Percentiles rank a stretch among this genome's conserved stretches.
phyloP scores from a whole-genome alignment of 139 green algal genomes.

The Spirogloea muscicola region DNA sequence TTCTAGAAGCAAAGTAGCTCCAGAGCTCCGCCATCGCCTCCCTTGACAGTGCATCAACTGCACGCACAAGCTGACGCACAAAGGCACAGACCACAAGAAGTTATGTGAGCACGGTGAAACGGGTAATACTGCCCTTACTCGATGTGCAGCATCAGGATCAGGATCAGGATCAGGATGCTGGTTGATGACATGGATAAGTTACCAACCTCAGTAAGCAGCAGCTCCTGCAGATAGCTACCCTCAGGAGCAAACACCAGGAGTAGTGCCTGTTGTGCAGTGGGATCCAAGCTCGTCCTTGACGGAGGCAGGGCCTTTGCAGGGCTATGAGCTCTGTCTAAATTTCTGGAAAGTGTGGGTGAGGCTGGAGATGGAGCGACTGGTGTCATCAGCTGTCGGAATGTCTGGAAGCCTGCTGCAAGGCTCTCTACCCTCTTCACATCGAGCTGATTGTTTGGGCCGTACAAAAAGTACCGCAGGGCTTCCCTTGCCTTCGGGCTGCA shows the following conservation, averaged over 20 bases:
- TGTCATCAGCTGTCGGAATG: slow-evolving; percentile 44
- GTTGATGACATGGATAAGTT: too few relatives aligned
- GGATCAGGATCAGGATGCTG: too few relatives aligned
- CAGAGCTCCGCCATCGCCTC: slow-evolving; percentile 32
- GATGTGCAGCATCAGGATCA: too few relatives aligned
- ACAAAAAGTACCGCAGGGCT: slow-evolving; percentile 51
- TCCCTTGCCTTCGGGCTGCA: slow-evolving; percentile 37
- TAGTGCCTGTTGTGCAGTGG: slow-evolving; percentile 15
- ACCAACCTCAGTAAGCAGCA: slow-evolving; percentile 48
- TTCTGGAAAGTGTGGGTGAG: background rate
- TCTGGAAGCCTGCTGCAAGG: slow-evolving; percentile 34
- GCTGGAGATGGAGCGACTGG: background rate
- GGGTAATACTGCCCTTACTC: too few relatives aligned
- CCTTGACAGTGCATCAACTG: slow-evolving; percentile 36
- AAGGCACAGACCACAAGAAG: too few relatives aligned
- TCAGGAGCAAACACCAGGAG: slow-evolving; percentile 27
- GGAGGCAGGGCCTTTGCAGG: too few relatives aligned
- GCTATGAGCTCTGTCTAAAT: too few relatives aligned
- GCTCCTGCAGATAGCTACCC: slow-evolving; percentile 47
- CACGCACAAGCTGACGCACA: slow-evolving; percentile 27
- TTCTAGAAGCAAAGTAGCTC: slow-evolving; percentile 2
- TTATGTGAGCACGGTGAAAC: too few relatives aligned
- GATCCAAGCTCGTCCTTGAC: too few relatives aligned
- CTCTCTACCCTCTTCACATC: slow-evolving; percentile 38
- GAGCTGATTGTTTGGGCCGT: slow-evolving; percentile 30